phyloP scores from a whole-genome alignment of 805 yeast genomes.

The Kodamaea fukazawae region DNA sequence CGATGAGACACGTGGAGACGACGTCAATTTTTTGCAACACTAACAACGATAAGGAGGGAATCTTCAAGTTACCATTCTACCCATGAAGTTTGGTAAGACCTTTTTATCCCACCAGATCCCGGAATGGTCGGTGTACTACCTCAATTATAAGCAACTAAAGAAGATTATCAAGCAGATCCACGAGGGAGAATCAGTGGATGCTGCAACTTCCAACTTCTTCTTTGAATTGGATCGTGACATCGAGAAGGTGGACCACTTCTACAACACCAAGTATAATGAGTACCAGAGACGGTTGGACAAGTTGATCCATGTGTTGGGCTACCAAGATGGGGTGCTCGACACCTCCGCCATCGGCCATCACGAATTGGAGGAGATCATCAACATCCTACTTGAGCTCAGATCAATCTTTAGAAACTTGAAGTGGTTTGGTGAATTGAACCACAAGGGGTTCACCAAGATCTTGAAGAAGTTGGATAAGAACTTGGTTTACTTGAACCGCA shows the following conservation, averaged over 20 bases:
- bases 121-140: conserved; percentile 81
- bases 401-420: conserved; percentile 76
- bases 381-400: conserved; percentile 70
- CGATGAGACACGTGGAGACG: too few species aligned
- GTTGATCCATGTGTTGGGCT: conserved; percentile 36
- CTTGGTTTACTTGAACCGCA: conserved; percentile 27
- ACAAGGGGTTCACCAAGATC: conserved; percentile 84
- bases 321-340: conserved; percentile 12
- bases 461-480: conserved; percentile 89
- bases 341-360: conserved; percentile 27
- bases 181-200: conserved; percentile 19
- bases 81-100: conserved; percentile 81
- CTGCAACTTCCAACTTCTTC: conserved; percentile 61
- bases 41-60: too few species aligned
- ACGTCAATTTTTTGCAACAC: too few species aligned
- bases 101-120: conserved; percentile 84
- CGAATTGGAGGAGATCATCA: conserved; percentile 40
- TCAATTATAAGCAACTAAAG: conserved; percentile 84
- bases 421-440: conserved; percentile 93
- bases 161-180: conserved; percentile 69
- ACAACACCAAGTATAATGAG: conserved; percentile 67
- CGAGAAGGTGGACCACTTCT: conserved; percentile 78
- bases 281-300: conserved; percentile 66
- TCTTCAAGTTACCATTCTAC: not conserved
- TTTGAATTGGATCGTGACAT: conserved; percentile 76